Base-by-base conservation (phyloP, 176 grass and related monocot species). In the Musa itinerans region DNA sequence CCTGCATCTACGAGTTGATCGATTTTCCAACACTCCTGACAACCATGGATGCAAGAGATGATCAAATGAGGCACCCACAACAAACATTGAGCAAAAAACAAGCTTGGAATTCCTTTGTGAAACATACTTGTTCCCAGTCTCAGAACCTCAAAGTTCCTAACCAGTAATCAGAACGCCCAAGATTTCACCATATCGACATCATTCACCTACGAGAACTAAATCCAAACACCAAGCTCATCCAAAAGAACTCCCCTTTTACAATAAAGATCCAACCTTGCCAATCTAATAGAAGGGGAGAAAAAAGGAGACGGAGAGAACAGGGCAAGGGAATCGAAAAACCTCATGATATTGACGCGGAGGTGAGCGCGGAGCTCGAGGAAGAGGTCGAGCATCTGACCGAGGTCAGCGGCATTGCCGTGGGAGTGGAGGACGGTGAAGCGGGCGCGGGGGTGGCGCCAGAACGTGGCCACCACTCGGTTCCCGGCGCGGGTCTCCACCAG, bases 281-380 rank as follows among this genome's bases (percentile, higher is more conserved):
- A 62, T 9, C 25, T 1, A 25, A 50, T 43, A 54, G 13, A 62
- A 29, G 23, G 54, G 9, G 24, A 21, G 22, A 9, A 17, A 65
- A 1, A 62, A 11, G 48, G 8, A 6, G 77, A 13, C 48, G 15
- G 21, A 27, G n/a, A 25, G 10, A 70, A 15, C 11, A 9, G 9
- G 17, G 9, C 3, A 15, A 23, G 29, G 27, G 34, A 43, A 43
- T 43, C 52, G 13, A 62, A 9, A 62, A 21, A 96, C 92, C 92
- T 87, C 92, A 96, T 96, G 80, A 98, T 90, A 79, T 98, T 98
- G 90, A 98, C 76, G 78, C 89, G 90, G 78, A 98, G 94, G 80
- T 98, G 94, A 10, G 85, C 53, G n/a, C 94, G 90, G 71, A 98
- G 94, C 88, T 98, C 90, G 55, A 84, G 78, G 82, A 98, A 88